phyloP scores from a whole-genome alignment of 2,329 filamentous ascomycete species.

The Trichoderma asperellum region DNA sequence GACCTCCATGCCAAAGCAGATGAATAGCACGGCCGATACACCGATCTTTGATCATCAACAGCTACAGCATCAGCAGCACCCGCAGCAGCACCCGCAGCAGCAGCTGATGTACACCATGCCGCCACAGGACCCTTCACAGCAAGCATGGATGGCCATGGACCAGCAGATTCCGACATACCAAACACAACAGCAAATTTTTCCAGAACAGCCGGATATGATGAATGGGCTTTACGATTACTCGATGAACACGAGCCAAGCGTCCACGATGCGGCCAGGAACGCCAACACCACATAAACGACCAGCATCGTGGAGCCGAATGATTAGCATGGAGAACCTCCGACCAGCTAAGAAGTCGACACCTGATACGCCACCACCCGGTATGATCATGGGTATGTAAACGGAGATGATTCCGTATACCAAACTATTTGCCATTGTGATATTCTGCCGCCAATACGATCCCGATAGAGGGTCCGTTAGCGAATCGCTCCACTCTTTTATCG shows the following conservation, averaged over 20 bases:
- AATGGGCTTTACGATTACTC: constrained; percentile 36
- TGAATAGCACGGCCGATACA: constrained; percentile 40
- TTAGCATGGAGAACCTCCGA: constrained; percentile 45
- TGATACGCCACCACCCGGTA: constrained; percentile 32
- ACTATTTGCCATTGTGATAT: not conserved
- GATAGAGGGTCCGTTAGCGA: constrained; percentile 11
- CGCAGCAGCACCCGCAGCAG: constrained; percentile 17
- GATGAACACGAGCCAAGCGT: constrained; percentile 35
- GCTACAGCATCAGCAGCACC: constrained; percentile 10
- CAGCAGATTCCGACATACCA: constrained; percentile 30
- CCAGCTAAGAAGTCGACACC: constrained; percentile 42
- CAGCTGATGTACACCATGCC: constrained; percentile 40
- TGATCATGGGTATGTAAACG: constrained; percentile 36
- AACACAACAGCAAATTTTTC: constrained; percentile 30
- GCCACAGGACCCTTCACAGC: constrained; percentile 40
- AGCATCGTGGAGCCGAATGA: constrained; percentile 45
- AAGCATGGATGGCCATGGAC: constrained; percentile 34
- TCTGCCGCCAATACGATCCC: constrained; percentile 1
- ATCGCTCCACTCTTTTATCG: constrained; percentile 21
- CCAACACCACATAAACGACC: constrained; percentile 46
- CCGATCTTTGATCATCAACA: constrained; percentile 27
- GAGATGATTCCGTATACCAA: not conserved
- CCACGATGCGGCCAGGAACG: constrained; percentile 43
- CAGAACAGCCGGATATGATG: constrained; percentile 28
- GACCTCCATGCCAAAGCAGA: constrained; percentile 38